phyloP scores from a whole-genome alignment of 805 yeast genomes.

The Maudiozyma barnettii region DNA sequence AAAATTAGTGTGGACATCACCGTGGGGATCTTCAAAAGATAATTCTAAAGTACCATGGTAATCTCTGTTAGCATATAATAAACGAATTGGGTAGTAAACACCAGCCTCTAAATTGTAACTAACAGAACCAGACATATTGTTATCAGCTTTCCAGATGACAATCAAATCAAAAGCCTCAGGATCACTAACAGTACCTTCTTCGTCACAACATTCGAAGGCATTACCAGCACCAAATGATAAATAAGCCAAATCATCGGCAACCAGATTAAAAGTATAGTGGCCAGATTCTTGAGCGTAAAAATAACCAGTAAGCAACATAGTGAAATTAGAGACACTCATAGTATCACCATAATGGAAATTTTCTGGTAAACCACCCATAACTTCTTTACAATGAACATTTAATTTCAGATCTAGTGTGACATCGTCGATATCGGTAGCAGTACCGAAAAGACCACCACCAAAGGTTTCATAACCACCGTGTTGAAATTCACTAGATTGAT shows the following conservation, averaged over 20 bases:
- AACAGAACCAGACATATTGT: background rate
- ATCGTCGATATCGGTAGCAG: background rate
- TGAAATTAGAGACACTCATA: conserved; percentile 10
- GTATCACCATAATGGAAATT: background rate
- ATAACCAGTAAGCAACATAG: conserved; percentile 24
- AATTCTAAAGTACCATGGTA: background rate
- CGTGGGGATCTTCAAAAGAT: conserved; percentile 4
- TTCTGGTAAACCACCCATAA: background rate
- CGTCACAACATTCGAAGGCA: conserved; percentile 19
- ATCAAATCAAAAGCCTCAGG: conserved; percentile 1
- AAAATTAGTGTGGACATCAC: background rate
- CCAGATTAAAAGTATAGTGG: conserved; percentile 20
- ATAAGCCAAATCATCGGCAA: conserved; percentile 26
- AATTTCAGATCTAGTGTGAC: background rate
- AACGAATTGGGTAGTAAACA: conserved; percentile 12
- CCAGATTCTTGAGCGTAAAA: conserved; percentile 27
- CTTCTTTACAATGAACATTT: background rate
- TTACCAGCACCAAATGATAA: conserved; percentile 19
- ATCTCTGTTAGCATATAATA: conserved; percentile 12
- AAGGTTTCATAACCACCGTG: background rate
- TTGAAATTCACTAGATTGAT: background rate
- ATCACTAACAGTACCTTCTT: background rate
- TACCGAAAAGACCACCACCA: conserved; percentile 1
- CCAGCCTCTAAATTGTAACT: conserved; percentile 2
- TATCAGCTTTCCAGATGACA: conserved; percentile 1